Evolutionary conservation across 345 rosid genomes (phyloP).

Genomic region (Acer campestre): DNA sequence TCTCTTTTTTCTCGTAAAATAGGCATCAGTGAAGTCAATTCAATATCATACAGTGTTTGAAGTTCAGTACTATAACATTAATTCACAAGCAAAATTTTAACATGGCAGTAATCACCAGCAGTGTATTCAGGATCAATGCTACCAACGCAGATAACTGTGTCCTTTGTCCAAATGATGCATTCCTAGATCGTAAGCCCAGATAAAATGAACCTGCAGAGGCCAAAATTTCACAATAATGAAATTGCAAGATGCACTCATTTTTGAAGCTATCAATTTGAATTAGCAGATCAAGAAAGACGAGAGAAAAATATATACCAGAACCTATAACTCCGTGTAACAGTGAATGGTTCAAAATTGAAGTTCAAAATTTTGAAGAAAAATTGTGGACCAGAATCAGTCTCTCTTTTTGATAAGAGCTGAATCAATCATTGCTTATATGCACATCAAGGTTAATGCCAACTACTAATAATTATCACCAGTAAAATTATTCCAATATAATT

Average conservation of each 20-base stretch:
- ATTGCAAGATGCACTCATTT: background rate
- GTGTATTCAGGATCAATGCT: background rate
- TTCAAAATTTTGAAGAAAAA: background rate
- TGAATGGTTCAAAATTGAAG: background rate
- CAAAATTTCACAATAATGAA: background rate
- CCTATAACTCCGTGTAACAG: background rate
- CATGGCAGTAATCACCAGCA: background rate
- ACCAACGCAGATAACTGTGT: background rate
- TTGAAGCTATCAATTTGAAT: background rate
- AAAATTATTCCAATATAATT: background rate
- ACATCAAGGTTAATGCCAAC: background rate
- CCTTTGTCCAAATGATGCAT: background rate
- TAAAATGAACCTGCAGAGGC: constrained; percentile 7
- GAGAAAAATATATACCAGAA: background rate
- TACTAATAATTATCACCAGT: background rate
- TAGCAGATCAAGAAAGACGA: background rate
- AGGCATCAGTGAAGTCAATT: background rate
- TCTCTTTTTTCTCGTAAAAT: background rate
- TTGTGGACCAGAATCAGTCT: background rate
- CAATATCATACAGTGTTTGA: background rate
- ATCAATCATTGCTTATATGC: background rate
- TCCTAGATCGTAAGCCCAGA: background rate
- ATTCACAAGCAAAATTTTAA: background rate
- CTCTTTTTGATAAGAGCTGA: background rate
- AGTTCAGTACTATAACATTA: background rate